Base-by-base conservation (phyloP, 345 rosid genomes). In the Acer campestre region DNA sequence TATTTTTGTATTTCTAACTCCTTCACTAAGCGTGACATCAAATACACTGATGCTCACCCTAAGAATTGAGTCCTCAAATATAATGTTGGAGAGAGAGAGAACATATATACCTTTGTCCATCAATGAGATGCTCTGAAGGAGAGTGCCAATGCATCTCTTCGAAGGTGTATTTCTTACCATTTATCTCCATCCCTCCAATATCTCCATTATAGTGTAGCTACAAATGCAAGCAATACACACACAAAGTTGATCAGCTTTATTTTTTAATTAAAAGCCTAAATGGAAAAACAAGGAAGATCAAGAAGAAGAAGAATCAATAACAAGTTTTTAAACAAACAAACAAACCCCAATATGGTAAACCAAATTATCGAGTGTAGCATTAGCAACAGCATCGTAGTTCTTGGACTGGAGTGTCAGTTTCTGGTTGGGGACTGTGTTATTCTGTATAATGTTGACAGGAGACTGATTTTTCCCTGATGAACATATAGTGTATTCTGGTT, bases 71-170 rank as follows among this genome's bases (percentile, higher is more conserved):
- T 29, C 31, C 31, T 29, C 31, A 29, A 29, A 29, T 29, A 2
- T 35, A 35, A 35, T 35, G 13, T 2, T 49, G 4, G 12, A 35
- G 38, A 35, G 38, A 35, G 13, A 46, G 27, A 46, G 13, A 35
- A 35, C 38, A 35, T 35, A 56, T 85, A 46, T 82, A 92, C 97
- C 53, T 84, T 77, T 80, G 51, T 61, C 97, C 97, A 73, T 92
- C 83, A 46, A 94, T 77, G 46, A 0, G 74, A 80, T 94, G 98
- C 83, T 94, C 98, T 0, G 98, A 81, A 73, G 98, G 98, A 86
- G 91, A 63, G 71, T 94, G 98, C 94, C 94, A 94, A 69, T 94
- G 98, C 84, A 91, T 73, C 56, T 89, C 90, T 77, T 68, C 18
- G 71, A 92, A 82, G 38, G 75, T 68, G 83, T 85, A 94, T 42